Evolutionary conservation across 495 filamentous ascomycete genomes (phyloP), one percentile per base, ranked within the genome.

Genomic region (Penicillium psychrofluorescens): DNA sequence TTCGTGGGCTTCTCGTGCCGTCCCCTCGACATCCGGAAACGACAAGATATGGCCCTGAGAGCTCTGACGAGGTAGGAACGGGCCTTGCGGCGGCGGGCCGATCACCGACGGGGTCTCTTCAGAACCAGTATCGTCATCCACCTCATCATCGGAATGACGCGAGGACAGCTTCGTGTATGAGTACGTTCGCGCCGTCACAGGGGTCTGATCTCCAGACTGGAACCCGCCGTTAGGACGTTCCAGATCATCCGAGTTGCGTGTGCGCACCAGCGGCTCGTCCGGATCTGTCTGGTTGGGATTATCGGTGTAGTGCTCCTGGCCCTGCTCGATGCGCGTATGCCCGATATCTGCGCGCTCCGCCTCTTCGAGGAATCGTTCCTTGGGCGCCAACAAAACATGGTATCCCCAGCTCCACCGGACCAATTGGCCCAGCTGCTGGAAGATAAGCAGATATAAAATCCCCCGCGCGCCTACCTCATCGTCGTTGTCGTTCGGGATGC

Each of bases 391-490:
- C 11, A 98, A 69, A 35, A 97, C 79, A 55, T 95, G 88, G 55
- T 94, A 96, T 8, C 92, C 92, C 94, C 94, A 98, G 50, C 87
- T 96, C 92, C 92, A 98, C 42, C 92, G 76, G 38, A 98, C 83
- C 14, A 96, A 73, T 62, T 98, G 92, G 15, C 92, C 92, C 12
- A 98, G 79, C 60, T 98, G 92, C 67, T 97, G 92, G 66, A 98
- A 98, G 51, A 98, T 95, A 43, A 98, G 72, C 9, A 98, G 75
- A 54, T 98, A 98, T 2, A 98, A 70, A 45, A 98, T 97, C 40
- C 92, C 92, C 16, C 92, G 80, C 1, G 92, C 90, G 8, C 81
- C 90, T 11, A 98, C 92, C 65, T 96, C 88, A 44, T 91, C 85
- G 52, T 96, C 90, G 53, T 95, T 97, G 49, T 98, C 92, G 41